Evolutionary conservation across 2,329 filamentous ascomycete species (phyloP), one percentile per base, ranked within the genome.

Genomic region (Exophiala sp.): DNA sequence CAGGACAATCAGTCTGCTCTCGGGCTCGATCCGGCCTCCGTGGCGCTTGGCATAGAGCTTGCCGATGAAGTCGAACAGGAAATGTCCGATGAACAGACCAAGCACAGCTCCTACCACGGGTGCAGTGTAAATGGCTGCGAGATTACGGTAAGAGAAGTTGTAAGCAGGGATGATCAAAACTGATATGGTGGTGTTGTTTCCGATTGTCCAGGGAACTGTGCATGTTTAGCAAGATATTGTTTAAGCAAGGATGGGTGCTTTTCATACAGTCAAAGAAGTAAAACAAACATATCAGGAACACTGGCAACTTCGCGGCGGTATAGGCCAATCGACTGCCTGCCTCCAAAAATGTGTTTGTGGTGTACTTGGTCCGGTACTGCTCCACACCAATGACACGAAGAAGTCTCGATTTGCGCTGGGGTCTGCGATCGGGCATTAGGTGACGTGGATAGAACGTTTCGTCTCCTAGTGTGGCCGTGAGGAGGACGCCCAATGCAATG

Each of bases 121-220:
- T 1, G 78, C 75, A 60, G 81, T 80, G 68, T 83, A 82, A 61
- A 83, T 78, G 47, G 71, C 72, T 1, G 74, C 79, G 38, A 81
- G 73, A 42, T 75, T 69, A 35, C 71, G 71, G 1, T 72, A 72
- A 2, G 70, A 72, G 60, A 80, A 78, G 16, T 71, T 67, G 62
- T 81, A 80, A 3, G 76, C 69, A 1, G 73, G 73, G 5, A 70
- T 68, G 4, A 81, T 67, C 48, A 80, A 75, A 7, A 80, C 75
- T 20, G 74, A 71, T 4, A 80, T 71, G 0, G 78, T 80, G 2
- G 78, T 80, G 62, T 81, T 81, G 64, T 80, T 78, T 24, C 76
- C 78, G 18, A 81, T 75, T 1, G 74, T 75, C 66, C 66, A 68
- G 0, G 75, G 74, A 52, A 79, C 78, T 34, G 71, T 74, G 63